phyloP scores from a whole-genome alignment of 257 asterid species.

The Scutellaria barbata region DNA sequence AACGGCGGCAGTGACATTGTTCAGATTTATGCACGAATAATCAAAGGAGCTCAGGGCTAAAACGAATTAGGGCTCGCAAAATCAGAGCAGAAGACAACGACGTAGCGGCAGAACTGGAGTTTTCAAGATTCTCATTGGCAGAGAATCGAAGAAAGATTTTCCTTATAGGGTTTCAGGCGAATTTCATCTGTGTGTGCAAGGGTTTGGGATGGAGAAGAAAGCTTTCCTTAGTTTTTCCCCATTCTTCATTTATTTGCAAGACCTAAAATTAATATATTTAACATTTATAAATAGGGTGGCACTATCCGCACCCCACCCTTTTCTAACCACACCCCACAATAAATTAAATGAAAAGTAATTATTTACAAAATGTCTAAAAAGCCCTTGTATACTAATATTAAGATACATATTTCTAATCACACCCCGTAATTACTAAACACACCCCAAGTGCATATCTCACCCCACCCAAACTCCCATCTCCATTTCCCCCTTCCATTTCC shows the following conservation, averaged over 20 bases:
- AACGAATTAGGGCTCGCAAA: constrained; percentile 24
- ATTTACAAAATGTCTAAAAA: too few species aligned
- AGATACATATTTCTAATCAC: too few species aligned
- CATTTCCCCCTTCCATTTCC: too few species aligned
- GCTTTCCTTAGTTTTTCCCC: neutral
- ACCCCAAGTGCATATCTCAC: too few species aligned
- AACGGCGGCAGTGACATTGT: constrained; percentile 71
- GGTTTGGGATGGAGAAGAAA: constrained; percentile 43
- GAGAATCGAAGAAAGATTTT: constrained; percentile 19
- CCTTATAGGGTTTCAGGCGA: constrained; percentile 47
- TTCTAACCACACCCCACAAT: too few species aligned
- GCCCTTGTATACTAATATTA: too few species aligned
- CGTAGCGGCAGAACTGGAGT: constrained; percentile 15
- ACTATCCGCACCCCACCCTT: too few species aligned
- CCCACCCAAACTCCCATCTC: too few species aligned
- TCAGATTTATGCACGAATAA: constrained; percentile 20
- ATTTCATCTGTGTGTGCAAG: constrained; percentile 35
- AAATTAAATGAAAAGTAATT: too few species aligned
- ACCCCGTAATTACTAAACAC: too few species aligned
- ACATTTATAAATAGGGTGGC: too few species aligned
- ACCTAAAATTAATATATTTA: too few species aligned
- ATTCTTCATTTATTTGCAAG: neutral
- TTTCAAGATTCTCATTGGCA: constrained; percentile 40
- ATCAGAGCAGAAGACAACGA: constrained; percentile 34
- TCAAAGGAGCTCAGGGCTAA: constrained; percentile 14